phyloP scores from a whole-genome alignment of 202 grass and related monocot genomes.

The Dendrocalamus latiflorus region DNA sequence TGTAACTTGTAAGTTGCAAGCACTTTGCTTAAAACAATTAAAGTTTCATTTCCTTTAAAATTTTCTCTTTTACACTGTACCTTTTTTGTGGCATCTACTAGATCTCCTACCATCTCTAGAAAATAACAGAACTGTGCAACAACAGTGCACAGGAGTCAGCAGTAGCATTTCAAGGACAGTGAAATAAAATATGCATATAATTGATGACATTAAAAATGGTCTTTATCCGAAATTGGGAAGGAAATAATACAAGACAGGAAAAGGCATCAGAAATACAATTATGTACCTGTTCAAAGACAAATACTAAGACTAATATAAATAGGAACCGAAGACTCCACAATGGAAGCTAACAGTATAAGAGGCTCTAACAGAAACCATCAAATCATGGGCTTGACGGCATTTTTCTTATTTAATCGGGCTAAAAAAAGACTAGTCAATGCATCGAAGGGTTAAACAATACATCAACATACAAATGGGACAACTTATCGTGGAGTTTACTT shows the following conservation, averaged over 20 bases:
- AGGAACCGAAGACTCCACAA: background rate
- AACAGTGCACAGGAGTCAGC: background rate
- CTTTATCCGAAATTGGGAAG: background rate
- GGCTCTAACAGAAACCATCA: background rate
- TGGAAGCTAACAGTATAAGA: background rate
- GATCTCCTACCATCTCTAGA: background rate
- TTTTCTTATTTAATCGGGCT: background rate
- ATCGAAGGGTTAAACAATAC: background rate
- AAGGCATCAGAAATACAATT: background rate
- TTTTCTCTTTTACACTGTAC: background rate
- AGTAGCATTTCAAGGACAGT: background rate
- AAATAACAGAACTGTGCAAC: background rate
- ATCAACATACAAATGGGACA: constrained; percentile 1
- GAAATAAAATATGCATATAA: background rate
- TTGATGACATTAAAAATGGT: background rate
- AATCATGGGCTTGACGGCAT: background rate
- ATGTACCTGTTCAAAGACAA: background rate
- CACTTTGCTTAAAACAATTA: constrained; percentile 29
- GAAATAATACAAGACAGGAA: background rate
- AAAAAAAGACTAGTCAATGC: background rate
- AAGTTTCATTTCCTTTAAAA: constrained; percentile 12
- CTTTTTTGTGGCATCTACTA: background rate
- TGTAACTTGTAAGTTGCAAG: background rate
- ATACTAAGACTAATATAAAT: background rate
- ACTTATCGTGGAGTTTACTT: constrained; percentile 8